Conservation (phyloP, 2,329 filamentous ascomycete species). For the Nemania sp. region DNA sequence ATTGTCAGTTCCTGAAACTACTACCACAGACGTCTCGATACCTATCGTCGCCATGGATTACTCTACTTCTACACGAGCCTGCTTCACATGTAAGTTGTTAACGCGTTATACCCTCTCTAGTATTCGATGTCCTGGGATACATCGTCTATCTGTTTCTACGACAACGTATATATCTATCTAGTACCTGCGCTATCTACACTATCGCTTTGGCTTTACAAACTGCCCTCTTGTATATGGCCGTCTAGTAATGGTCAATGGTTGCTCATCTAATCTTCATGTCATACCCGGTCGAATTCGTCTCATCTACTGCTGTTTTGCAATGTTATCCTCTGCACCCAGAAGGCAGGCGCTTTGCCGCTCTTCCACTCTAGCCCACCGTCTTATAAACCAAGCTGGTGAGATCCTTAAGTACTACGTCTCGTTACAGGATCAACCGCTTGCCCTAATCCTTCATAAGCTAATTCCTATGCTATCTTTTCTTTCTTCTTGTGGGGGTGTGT, state of each 20-base stretch:
- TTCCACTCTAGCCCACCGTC: constrained; percentile 9
- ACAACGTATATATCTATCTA: neutral
- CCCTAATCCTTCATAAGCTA: constrained; percentile 21
- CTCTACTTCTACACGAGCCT: constrained; percentile 57
- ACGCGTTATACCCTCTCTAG: constrained; percentile 25
- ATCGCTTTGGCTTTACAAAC: constrained; percentile 5
- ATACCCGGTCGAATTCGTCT: constrained; percentile 4
- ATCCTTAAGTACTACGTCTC: constrained; percentile 14
- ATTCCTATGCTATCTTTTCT: constrained; percentile 12
- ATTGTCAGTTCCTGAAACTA: constrained; percentile 15
- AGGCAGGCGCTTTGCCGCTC: constrained; percentile 1
- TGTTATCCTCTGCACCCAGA: constrained; percentile 13
- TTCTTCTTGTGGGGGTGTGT: constrained; percentile 33
- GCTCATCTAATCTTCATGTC: constrained; percentile 18
- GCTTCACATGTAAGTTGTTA: constrained; percentile 63
- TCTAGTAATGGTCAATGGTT: constrained; percentile 18
- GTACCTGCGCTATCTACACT: neutral
- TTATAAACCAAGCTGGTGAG: constrained; percentile 3
- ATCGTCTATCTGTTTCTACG: constrained; percentile 17
- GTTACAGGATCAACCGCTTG: constrained; percentile 40
- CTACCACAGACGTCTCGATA: constrained; percentile 8
- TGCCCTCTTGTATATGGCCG: neutral
- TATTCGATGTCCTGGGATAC: constrained; percentile 14
- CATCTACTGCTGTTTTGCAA: constrained; percentile 22
- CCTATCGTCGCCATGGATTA: constrained; percentile 58